Evolutionary conservation across 352 stramenopile species (phyloP), one percentile per base, ranked within the genome.

Genomic region (Thraustotheca clavata): DNA sequence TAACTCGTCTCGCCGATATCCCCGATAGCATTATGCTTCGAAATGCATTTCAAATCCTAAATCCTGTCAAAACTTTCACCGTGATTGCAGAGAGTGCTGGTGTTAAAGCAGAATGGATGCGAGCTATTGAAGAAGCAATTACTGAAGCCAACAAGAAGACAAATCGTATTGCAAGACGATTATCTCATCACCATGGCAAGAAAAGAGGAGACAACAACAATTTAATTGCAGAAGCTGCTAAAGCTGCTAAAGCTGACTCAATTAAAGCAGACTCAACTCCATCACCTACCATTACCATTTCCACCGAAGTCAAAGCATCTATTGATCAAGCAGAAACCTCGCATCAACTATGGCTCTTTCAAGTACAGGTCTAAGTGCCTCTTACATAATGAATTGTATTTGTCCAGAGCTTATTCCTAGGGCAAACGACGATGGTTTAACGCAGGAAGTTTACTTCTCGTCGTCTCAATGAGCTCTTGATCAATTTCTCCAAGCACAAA

Each of bases 11-110:
- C 50, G 84, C 73, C 7, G 85, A 92, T 47, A 75, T 95, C 16
- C 26, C 80, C 1, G 83, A 92, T 38, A 85, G 66, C 6, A 67
- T 87, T 29, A 65, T 95, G 66, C 72, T 72, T 50, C 89, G 89
- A 55, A 71, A 92, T 60, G 83, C 80, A 0, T 95, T 95, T 50
- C 83, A 95, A 50, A 89, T 95, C 57, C 75, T 83, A 34, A 95
- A 93, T 54, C 83, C 83, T 0, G 68, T 84, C 63, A 92, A 95
- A 60, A 89, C 83, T 12, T 93, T 95, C 60, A 78, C 89, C 11
- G 86, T 95, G 26, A 85, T 82, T 36, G 83, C 83, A 2, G 83
- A 93, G 6, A 86, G 62, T 49, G 74, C 79, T 5, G 71, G 69
- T 33, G 59, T 71, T 3, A 95, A 94, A 60, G 75, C 71, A 0